Base-by-base conservation (phyloP, 108 stramenopile genomes). In the Discostella stelligeroides region DNA sequence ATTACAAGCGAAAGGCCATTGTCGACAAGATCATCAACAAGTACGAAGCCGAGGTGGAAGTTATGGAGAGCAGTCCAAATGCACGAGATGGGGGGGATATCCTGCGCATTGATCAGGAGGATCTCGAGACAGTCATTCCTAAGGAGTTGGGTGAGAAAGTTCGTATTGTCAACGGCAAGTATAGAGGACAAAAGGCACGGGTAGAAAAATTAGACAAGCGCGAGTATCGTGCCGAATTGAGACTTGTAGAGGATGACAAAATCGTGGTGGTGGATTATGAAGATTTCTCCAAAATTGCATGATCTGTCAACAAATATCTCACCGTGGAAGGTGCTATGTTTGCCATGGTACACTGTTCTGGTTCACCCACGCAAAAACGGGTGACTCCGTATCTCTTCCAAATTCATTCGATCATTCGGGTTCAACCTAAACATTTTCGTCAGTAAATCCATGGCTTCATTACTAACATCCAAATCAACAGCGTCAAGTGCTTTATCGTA, bases 71-170 rank as follows among this genome's bases (percentile, higher is more conserved):
- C 23, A 60, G 60, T 54, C 29, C 37, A 72, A 7, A 59, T 65
- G 12, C 64, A 79, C 10, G 82, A 77, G 78, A 76, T 39, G 90
- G 77, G 6, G 87, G 82, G 10, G 87, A 86, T 61, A 63, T 90
- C 14, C 47, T 96, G 42, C 60, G 71, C 39, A 45, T 96, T 9
- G 91, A 94, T 68, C 95, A 96, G 68, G 83, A 92, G 48, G 86
- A 94, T 75, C 83, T 96, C 64, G 92, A 94, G 72, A 96, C 95
- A 0, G 95, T 96, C 6, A 69, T 96, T 46, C 91, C 91, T 1
- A 89, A 89, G 45, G 68, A 80, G 23, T 8, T 48, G 12, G 86
- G 84, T 24, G 75, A 82, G 25, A 80, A 83, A 47, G 95, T 96
- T 1, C 66, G 82, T 27, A 86, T 96, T 23, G 40, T 96, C 7